Evolutionary conservation across 495 filamentous ascomycete species (phyloP).

Genomic region (Chaetomium tenue): DNA sequence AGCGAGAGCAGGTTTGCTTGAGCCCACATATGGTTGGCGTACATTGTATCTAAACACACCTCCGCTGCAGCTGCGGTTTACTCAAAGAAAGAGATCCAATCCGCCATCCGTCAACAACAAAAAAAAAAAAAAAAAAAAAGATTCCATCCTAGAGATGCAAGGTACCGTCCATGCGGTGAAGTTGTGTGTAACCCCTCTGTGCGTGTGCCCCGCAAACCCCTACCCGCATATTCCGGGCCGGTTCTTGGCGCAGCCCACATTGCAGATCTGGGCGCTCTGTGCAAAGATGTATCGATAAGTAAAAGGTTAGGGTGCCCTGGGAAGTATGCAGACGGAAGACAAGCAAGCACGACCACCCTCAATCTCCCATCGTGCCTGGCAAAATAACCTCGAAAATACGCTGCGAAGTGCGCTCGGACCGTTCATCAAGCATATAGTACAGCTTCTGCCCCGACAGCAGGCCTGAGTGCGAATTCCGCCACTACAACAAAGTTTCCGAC

Average conservation of each 20-base stretch:
- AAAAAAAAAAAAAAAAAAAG: no score
- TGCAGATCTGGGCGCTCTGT: not conserved
- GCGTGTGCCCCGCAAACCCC: not conserved
- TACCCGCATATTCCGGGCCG: not conserved
- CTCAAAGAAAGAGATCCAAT: no score
- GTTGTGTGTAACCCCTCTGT: not conserved
- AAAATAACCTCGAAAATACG: not conserved
- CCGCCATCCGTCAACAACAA: no score
- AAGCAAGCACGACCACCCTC: conserved; percentile 3
- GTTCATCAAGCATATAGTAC: not conserved
- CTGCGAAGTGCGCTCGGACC: not conserved
- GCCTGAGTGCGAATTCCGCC: not conserved
- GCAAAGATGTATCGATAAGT: conserved; percentile 33
- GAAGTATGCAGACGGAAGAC: not conserved
- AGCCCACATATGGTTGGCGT: no score
- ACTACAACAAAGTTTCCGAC: not conserved
- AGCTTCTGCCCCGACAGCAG: not conserved
- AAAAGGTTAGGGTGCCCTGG: conserved; percentile 26
- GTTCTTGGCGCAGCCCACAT: conserved; percentile 5
- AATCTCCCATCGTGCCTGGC: conserved; percentile 9
- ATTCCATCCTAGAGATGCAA: no score
- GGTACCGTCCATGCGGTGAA: not conserved
- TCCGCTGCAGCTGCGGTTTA: no score
- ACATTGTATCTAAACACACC: no score
- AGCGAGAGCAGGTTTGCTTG: no score